Evolutionary conservation across 2,329 filamentous ascomycete genomes (phyloP).

Genomic region (Alternaria alternata): DNA sequence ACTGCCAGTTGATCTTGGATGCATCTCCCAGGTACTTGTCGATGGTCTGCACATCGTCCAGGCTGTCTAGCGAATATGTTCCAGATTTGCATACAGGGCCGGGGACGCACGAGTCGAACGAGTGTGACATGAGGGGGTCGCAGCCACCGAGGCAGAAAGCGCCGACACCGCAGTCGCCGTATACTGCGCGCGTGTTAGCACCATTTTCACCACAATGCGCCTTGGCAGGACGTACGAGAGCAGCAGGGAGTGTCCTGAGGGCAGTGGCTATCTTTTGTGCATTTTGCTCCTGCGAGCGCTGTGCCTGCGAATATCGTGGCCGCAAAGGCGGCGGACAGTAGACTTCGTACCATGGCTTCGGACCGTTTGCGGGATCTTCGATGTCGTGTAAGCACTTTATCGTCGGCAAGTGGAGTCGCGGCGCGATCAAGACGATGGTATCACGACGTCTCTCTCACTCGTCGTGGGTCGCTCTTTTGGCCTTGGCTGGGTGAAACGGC

Average conservation of each 20-base stretch:
- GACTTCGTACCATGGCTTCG: constrained; percentile 41
- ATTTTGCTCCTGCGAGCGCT: constrained; percentile 49
- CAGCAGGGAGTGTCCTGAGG: constrained; percentile 64
- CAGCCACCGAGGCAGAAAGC: constrained; percentile 97
- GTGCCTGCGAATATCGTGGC: constrained; percentile 37
- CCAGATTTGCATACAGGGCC: constrained; percentile 80
- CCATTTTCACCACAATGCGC: not conserved
- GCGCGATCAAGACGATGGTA: constrained; percentile 26
- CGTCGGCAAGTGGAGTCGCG: constrained; percentile 30
- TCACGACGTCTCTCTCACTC: constrained; percentile 10
- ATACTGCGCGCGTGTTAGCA: constrained; percentile 66
- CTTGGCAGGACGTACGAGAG: constrained; percentile 43
- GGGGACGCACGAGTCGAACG: constrained; percentile 84
- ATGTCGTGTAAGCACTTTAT: constrained; percentile 40
- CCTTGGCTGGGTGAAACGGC: constrained; percentile 1
- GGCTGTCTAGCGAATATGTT: constrained; percentile 75
- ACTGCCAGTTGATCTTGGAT: constrained; percentile 83
- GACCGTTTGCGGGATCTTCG: constrained; percentile 23
- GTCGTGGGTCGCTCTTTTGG: constrained; percentile 12
- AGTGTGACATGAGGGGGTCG: constrained; percentile 84
- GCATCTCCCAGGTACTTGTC: constrained; percentile 87
- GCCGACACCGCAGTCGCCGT: constrained; percentile 90
- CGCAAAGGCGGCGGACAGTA: constrained; percentile 39
- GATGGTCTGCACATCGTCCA: constrained; percentile 75
- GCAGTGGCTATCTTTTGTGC: constrained; percentile 65